phyloP scores from a whole-genome alignment of 176 grass and related monocot genomes.

The Oryza australiensis region DNA sequence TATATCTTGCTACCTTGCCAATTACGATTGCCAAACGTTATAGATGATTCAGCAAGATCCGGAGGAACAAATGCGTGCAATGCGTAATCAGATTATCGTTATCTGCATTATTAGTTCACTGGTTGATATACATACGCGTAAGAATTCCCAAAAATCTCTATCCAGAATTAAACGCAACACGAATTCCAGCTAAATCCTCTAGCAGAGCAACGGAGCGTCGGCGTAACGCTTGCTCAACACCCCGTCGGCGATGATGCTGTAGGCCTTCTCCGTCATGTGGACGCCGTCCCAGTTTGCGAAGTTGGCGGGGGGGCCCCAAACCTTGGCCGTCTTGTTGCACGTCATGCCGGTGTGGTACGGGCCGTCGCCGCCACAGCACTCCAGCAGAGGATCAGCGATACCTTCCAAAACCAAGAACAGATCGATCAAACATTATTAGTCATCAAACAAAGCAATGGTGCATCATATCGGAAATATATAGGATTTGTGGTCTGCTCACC shows the following conservation, averaged over 20 bases:
- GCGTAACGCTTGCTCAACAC: slow-evolving; percentile 36
- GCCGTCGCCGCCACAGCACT: slow-evolving; percentile 35
- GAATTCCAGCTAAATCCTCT: background rate
- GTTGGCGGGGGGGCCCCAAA: slow-evolving; percentile 26
- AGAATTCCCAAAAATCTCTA: background rate
- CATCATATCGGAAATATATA: background rate
- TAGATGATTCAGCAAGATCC: background rate
- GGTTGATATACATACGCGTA: background rate
- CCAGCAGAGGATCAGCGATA: slow-evolving; percentile 30
- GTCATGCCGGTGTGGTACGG: background rate
- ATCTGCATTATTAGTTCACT: background rate
- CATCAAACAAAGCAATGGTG: background rate
- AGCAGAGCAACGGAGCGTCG: slow-evolving; percentile 26
- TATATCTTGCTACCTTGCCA: too few species aligned
- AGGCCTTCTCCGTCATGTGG: slow-evolving; percentile 50
- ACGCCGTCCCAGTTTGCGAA: slow-evolving; percentile 46
- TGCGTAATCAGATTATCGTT: background rate
- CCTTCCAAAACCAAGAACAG: slow-evolving; percentile 23
- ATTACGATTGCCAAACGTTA: too few species aligned
- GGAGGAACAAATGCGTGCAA: background rate
- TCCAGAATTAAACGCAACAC: background rate
- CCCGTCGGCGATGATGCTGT: slow-evolving; percentile 33
- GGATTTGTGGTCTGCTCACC: slow-evolving; percentile 12
- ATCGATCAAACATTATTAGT: background rate
- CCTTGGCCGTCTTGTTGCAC: background rate